Conservation (phyloP, 768 basidiomycete species). For the Kwoniella mangroviensis region DNA sequence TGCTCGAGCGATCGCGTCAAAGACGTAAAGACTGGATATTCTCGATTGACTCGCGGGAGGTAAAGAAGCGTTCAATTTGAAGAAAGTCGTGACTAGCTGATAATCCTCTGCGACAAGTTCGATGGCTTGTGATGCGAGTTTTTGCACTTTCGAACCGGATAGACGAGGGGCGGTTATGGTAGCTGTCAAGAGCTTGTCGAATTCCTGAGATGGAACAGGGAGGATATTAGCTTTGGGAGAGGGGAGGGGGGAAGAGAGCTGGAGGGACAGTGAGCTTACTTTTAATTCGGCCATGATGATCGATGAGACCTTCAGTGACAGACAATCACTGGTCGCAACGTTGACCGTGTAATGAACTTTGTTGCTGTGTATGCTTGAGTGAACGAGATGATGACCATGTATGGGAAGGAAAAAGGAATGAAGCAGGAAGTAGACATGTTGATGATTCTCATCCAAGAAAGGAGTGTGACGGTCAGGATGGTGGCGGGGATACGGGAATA, state of each 20-base stretch:
- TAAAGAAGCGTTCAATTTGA: conserved; percentile 83
- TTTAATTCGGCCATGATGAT: conserved; percentile 14
- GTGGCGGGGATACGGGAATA: too few species aligned
- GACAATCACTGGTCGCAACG: too few species aligned
- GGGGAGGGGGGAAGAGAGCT: too few species aligned
- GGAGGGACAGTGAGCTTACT: conserved; percentile 4
- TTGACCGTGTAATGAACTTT: too few species aligned
- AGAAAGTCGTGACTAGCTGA: conserved; percentile 79
- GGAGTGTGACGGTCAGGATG: too few species aligned
- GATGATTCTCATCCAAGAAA: too few species aligned
- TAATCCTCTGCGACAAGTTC: conserved; percentile 76
- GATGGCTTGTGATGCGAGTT: conserved; percentile 75
- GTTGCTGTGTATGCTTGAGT: too few species aligned
- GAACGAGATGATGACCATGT: too few species aligned
- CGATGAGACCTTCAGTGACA: too few species aligned
- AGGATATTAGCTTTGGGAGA: background rate
- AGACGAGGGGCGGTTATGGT: conserved; percentile 80
- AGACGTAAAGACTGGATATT: conserved; percentile 85
- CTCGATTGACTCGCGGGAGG: conserved; percentile 65
- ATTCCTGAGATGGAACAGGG: conserved; percentile 64
- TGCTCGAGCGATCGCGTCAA: conserved; percentile 89
- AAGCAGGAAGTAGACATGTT: too few species aligned
- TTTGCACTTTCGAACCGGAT: conserved; percentile 82
- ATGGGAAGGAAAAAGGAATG: too few species aligned
- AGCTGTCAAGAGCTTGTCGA: conserved; percentile 78